Evolutionary conservation across 116 monocot species (phyloP).

Genomic region (Zostera marina): DNA sequence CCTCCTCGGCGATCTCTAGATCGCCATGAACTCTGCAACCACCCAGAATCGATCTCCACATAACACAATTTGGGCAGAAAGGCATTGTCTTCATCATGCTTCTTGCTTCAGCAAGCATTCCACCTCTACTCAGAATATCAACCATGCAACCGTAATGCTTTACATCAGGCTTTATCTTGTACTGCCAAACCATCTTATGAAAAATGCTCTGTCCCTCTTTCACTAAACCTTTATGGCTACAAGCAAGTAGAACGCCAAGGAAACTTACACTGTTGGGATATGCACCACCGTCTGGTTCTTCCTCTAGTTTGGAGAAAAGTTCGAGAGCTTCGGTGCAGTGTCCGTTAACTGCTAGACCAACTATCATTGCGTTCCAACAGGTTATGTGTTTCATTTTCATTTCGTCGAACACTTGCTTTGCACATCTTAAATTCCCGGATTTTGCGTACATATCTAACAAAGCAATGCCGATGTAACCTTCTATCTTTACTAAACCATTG

Average conservation of each 20-base stretch:
- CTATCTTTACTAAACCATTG: slow-evolving; percentile 17
- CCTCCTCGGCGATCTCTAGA: slow-evolving; percentile 36
- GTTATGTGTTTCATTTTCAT: slow-evolving; percentile 43
- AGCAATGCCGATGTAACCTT: slow-evolving; percentile 47
- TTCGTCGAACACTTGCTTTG: slow-evolving; percentile 35
- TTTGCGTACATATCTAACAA: slow-evolving; percentile 78
- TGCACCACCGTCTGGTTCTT: slow-evolving; percentile 3
- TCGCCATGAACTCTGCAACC: slow-evolving; percentile 40
- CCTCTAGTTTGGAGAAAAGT: slow-evolving; percentile 43
- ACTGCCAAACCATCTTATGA: slow-evolving; percentile 24
- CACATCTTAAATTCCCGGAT: slow-evolving; percentile 36
- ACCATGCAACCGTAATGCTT: slow-evolving; percentile 85
- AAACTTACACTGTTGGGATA: slow-evolving; percentile 47
- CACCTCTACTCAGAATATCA: slow-evolving; percentile 46
- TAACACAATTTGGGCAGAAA: slow-evolving; percentile 18
- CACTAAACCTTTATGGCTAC: slow-evolving; percentile 53
- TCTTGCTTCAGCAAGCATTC: slow-evolving; percentile 41
- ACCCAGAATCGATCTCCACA: slow-evolving; percentile 49
- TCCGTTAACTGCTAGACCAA: slow-evolving; percentile 43
- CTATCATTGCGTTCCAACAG: slow-evolving; percentile 79
- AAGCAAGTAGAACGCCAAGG: slow-evolving; percentile 49
- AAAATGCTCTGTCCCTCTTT: slow-evolving; percentile 39
- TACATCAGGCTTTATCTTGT: slow-evolving; percentile 32
- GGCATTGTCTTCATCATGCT: slow-evolving; percentile 39
- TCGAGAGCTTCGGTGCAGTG: slow-evolving; percentile 38